These are phyloP conservation scores for Blakeslea trispora DNA, from an alignment of 371 early-diverging fungal species.

Conservation along the genomic window DNA sequence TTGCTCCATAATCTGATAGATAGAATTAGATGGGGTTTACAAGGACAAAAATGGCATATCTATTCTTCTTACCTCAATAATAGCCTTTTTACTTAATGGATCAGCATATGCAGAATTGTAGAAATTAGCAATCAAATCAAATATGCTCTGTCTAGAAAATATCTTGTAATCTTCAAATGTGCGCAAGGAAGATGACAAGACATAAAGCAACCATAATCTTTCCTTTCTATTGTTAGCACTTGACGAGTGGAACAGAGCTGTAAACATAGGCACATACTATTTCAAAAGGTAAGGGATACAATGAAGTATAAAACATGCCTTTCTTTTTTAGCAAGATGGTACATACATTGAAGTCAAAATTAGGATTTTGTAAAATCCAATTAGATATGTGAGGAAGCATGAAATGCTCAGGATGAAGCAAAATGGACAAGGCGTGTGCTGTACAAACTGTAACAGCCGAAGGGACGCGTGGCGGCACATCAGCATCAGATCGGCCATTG, in stretches of 20 bases:
- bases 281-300: too few species aligned
- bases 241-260: constrained; percentile 69
- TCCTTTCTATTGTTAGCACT: constrained; percentile 66
- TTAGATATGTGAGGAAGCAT: constrained; percentile 76
- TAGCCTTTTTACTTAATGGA: constrained; percentile 35
- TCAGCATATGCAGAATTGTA: constrained; percentile 73
- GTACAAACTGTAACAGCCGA: constrained; percentile 67
- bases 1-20: constrained; percentile 55
- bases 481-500: constrained; percentile 42
- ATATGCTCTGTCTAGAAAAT: constrained; percentile 69
- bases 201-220: constrained; percentile 72
- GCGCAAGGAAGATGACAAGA: constrained; percentile 57
- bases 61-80: constrained; percentile 32
- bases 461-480: constrained; percentile 61
- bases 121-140: constrained; percentile 66
- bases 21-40: too few species aligned
- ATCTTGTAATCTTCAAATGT: constrained; percentile 65
- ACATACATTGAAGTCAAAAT: constrained; percentile 70
- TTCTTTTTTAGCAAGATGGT: too few species aligned
- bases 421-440: constrained; percentile 62
- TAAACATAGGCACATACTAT: constrained; percentile 82
- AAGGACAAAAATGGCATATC: too few species aligned
- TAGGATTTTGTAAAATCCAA: constrained; percentile 72
- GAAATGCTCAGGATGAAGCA: constrained; percentile 71
- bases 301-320: too few species aligned